A percentile compares a stretch with the other conserved stretches of the same genome.
Evolutionary conservation across 805 yeast species (phyloP).

Genomic region (Monosporozyma aquatica): DNA sequence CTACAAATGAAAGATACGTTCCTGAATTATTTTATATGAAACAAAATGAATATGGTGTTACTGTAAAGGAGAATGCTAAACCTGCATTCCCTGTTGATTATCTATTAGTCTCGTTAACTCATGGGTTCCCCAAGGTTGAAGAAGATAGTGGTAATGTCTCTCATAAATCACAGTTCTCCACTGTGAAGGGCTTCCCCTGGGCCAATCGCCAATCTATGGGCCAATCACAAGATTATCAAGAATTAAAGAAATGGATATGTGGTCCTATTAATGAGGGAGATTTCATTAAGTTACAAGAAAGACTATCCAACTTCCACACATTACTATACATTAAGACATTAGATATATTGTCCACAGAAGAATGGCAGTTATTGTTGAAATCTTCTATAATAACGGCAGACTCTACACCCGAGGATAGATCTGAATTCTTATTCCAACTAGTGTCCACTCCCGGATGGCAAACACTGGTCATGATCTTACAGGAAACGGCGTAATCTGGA

Average conservation of each 20-base stretch:
- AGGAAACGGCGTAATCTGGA: slow-evolving; percentile 18
- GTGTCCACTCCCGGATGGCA: slow-evolving; percentile 64
- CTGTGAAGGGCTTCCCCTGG: slow-evolving; percentile 49
- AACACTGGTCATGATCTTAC: slow-evolving; percentile 53
- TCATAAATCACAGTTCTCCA: slow-evolving; percentile 41
- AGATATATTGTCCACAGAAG: slow-evolving; percentile 50
- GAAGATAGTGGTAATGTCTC: background rate
- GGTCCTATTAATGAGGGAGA: slow-evolving; percentile 23
- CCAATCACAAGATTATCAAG: slow-evolving; percentile 55
- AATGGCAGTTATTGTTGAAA: slow-evolving; percentile 40
- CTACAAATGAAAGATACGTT: slow-evolving; percentile 69
- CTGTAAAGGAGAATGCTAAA: slow-evolving; percentile 80
- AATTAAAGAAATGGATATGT: slow-evolving; percentile 43
- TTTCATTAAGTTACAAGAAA: slow-evolving; percentile 28
- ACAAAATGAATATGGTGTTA: slow-evolving; percentile 77
- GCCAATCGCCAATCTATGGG: slow-evolving; percentile 76
- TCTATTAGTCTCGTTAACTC: slow-evolving; percentile 75
- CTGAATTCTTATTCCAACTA: slow-evolving; percentile 40
- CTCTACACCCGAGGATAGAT: slow-evolving; percentile 38
- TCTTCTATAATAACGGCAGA: slow-evolving; percentile 35
- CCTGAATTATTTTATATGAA: slow-evolving; percentile 87
- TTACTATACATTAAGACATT: slow-evolving; percentile 47
- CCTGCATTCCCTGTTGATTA: slow-evolving; percentile 94
- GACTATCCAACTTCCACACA: slow-evolving; percentile 68
- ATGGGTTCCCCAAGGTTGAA: slow-evolving; percentile 69